A percentile compares a stretch with the other conserved stretches of the same genome.
phyloP scores from a whole-genome alignment of 2,329 filamentous ascomycete species.

The Microdochium bolleyi region DNA sequence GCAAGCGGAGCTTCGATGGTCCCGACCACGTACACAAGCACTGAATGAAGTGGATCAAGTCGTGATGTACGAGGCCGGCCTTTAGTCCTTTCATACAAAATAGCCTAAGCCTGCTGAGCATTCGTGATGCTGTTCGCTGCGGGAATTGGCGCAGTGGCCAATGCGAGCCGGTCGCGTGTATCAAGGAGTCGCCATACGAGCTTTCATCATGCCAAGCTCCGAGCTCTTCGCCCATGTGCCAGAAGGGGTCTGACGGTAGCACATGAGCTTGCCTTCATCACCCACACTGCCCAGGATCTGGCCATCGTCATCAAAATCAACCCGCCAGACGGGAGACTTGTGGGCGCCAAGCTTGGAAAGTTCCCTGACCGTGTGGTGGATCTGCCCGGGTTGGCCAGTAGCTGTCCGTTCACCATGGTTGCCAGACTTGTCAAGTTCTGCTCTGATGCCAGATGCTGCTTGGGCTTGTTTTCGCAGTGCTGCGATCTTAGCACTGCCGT shows the following conservation, averaged over 20 bases:
- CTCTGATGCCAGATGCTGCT: slow-evolving; percentile 40
- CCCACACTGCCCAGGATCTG: slow-evolving; percentile 69
- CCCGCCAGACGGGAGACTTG: slow-evolving; percentile 66
- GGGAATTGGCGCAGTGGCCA: too few species aligned
- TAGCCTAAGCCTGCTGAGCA: too few species aligned
- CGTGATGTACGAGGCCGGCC: too few species aligned
- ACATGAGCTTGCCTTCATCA: slow-evolving; percentile 62
- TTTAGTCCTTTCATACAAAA: too few species aligned
- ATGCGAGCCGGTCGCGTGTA: slow-evolving; percentile 8
- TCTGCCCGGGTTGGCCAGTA: slow-evolving; percentile 54
- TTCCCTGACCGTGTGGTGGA: slow-evolving; percentile 55
- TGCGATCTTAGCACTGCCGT: slow-evolving; percentile 13
- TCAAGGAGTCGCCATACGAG: slow-evolving; percentile 39
- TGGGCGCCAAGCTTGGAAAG: slow-evolving; percentile 61
- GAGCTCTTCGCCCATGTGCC: slow-evolving; percentile 53
- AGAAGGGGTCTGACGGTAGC: slow-evolving; percentile 52
- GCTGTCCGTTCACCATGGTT: slow-evolving; percentile 39
- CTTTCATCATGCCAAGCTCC: slow-evolving; percentile 50
- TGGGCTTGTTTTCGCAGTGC: slow-evolving; percentile 16
- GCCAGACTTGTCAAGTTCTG: slow-evolving; percentile 43
- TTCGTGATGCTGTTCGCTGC: too few species aligned
- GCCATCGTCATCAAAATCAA: slow-evolving; percentile 62
- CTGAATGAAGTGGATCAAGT: too few species aligned
- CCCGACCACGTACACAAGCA: slow-evolving; percentile 2
- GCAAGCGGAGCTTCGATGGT: slow-evolving; percentile 1